Base-by-base conservation (phyloP, 1,284 basidiomycete species). In the Cryptococcus deneoformans region DNA sequence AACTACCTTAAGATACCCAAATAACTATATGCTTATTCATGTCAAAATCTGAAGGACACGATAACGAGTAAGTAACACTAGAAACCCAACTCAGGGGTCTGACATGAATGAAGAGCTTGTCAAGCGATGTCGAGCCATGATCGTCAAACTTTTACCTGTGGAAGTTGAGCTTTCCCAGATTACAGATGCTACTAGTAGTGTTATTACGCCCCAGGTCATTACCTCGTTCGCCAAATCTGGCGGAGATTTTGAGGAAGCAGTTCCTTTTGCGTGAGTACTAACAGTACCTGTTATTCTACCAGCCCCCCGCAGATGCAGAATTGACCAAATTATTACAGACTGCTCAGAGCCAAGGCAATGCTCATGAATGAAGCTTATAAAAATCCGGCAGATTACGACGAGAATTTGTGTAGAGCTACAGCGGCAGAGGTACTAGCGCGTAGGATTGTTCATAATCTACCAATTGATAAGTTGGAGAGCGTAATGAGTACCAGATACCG, bases 401-500 rank as follows among this genome's bases (percentile, higher is more conserved):
- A 96, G 79, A 92, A 92, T 66, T 69, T 84, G 42, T 85, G 87
- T 62, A 83, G 92, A 87, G 90, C 88, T 47, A 82, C 83, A 37
- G 88, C 92, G 2, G 95, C 92, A 68, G 92, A 96, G 76, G 88
- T 90, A 1, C 79, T 96, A 14, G 93, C 93, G 4, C 84, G 92
- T 52, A 82, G 87, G 57, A 86, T 94, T 52, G 82, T 93, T 9
- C 89, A 92, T 71, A 75, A 81, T 43, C 73, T 85, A 9, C 79
- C 86, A 0, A 78, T 80, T 6, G 89, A 91, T 52, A 82, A 82
- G 52, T 76, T 91, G 34, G 81, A 83, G 52, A 77, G 80, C 3
- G 83, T 92, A 64, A 87, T 94, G 85, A 76, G 71, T 44, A 86
- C 85, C 5, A 83, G 93, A 1, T 93, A 86, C 77, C 82, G 83